These are phyloP conservation scores for Phragmites australis DNA, from an alignment of 176 grass and related monocot species.

Conservation along the genomic window DNA sequence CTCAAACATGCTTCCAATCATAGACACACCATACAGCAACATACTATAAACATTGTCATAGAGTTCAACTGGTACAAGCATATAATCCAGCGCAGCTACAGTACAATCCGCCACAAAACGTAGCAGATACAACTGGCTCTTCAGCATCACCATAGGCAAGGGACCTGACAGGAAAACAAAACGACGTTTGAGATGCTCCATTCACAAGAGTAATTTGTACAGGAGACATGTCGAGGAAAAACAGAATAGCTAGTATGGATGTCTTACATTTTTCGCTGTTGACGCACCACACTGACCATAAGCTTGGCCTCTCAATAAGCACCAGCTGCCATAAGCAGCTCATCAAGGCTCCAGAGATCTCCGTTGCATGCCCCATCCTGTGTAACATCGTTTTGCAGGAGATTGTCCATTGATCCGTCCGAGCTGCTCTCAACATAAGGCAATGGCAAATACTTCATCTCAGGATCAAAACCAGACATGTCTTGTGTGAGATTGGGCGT, in stretches of 20 bases:
- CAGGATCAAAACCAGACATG: slow-evolving; percentile 41
- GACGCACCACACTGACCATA: background rate
- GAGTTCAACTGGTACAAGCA: slow-evolving; percentile 27
- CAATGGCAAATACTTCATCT: slow-evolving; percentile 50
- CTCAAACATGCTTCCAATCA: slow-evolving; percentile 41
- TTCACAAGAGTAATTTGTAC: background rate
- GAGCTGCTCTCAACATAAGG: slow-evolving; percentile 52
- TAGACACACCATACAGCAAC: slow-evolving; percentile 21
- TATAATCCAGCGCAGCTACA: slow-evolving; percentile 21
- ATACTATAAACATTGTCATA: slow-evolving; percentile 40
- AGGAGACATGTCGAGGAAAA: background rate
- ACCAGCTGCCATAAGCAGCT: slow-evolving; percentile 57
- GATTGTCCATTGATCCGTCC: slow-evolving; percentile 53
- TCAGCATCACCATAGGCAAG: slow-evolving; percentile 27
- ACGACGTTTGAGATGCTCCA: background rate
- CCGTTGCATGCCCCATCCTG: slow-evolving; percentile 31
- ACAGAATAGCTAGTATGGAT: background rate
- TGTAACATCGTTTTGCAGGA: slow-evolving; percentile 32
- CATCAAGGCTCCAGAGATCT: slow-evolving; percentile 60
- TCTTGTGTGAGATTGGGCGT: slow-evolving; percentile 32
- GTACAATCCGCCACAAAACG: background rate
- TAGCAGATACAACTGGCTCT: slow-evolving; percentile 24
- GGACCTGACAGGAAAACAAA: slow-evolving; percentile 30
- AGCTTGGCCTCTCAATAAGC: slow-evolving; percentile 42
- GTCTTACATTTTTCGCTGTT: slow-evolving; percentile 25